phyloP scores from a whole-genome alignment of 2,329 filamentous ascomycete genomes.

The Botryotinia globosa region DNA sequence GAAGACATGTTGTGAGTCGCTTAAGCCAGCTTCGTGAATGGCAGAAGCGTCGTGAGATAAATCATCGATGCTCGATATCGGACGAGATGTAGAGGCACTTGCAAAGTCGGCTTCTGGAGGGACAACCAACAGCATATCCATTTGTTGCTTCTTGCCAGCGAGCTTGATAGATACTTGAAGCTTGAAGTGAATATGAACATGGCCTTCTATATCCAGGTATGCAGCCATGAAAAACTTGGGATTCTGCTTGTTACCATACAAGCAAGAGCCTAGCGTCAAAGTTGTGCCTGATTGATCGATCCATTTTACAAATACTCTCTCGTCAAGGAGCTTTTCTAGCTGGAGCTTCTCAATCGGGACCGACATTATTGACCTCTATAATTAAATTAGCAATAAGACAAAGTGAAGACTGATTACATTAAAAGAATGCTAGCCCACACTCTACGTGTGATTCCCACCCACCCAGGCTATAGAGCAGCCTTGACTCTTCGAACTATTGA shows the following conservation, averaged over 20 bases:
- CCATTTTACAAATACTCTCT: conserved; percentile 16
- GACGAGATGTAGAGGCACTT: background rate
- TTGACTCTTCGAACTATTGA: conserved; percentile 11
- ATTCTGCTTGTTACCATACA: background rate
- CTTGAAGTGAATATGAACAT: background rate
- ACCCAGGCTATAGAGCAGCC: conserved; percentile 16
- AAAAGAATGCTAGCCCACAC: conserved; percentile 6
- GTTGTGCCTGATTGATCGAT: background rate
- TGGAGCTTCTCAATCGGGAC: background rate
- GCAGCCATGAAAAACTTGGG: background rate
- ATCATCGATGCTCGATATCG: background rate
- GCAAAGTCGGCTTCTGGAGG: background rate
- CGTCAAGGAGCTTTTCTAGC: background rate
- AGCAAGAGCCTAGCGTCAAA: background rate
- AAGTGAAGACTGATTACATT: conserved; percentile 2
- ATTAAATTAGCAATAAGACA: background rate
- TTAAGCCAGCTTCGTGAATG: background rate
- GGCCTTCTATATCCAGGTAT: background rate
- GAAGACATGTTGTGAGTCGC: background rate
- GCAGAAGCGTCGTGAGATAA: background rate
- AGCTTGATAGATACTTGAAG: background rate
- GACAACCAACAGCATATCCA: background rate
- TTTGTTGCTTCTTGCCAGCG: background rate
- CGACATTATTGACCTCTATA: background rate
- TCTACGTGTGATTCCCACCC: conserved; percentile 13